These are phyloP conservation scores for Xylariaceae sp. DNA, from an alignment of 2,329 filamentous ascomycete genomes.

Conservation along the genomic window DNA sequence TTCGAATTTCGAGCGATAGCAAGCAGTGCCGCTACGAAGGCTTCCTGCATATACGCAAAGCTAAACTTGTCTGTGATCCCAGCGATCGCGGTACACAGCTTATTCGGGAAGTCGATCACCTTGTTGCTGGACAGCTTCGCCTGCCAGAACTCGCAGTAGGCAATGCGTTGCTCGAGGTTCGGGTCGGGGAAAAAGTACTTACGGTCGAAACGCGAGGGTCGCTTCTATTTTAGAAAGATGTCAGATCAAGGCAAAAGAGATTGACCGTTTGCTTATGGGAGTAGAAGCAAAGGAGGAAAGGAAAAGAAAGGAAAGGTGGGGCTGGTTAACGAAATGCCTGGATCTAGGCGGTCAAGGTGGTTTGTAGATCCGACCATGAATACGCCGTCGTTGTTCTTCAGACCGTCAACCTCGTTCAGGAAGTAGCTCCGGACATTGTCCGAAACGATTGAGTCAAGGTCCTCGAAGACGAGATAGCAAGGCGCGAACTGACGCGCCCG, in stretches of 20 bases:
- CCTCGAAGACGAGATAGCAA: conserved; percentile 68
- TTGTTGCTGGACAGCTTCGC: conserved; percentile 51
- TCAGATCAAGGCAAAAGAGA: no score
- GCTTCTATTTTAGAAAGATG: conserved; percentile 50
- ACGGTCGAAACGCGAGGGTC: conserved; percentile 62
- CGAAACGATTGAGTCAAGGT: conserved; percentile 63
- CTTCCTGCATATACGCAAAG: conserved; percentile 68
- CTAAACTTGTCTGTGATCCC: conserved; percentile 61
- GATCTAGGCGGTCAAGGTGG: conserved; percentile 61
- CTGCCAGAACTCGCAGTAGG: conserved; percentile 62
- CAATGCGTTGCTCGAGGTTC: conserved; percentile 45
- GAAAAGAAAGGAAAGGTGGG: neutral
- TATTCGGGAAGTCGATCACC: conserved; percentile 56
- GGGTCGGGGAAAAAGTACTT: conserved; percentile 64
- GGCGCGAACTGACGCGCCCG: conserved; percentile 60
- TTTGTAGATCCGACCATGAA: conserved; percentile 66
- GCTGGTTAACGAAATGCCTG: conserved; percentile 50
- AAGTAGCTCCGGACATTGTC: conserved; percentile 62
- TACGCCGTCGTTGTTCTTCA: conserved; percentile 66
- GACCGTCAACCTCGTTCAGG: conserved; percentile 68
- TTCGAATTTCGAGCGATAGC: conserved; percentile 42
- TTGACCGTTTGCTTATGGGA: no score
- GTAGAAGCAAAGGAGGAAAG: neutral
- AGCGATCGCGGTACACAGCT: conserved; percentile 54
- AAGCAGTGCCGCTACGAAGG: conserved; percentile 60